Conservation (phyloP, 371 early-diverging fungal genomes). For the Rhizopus delemar region DNA sequence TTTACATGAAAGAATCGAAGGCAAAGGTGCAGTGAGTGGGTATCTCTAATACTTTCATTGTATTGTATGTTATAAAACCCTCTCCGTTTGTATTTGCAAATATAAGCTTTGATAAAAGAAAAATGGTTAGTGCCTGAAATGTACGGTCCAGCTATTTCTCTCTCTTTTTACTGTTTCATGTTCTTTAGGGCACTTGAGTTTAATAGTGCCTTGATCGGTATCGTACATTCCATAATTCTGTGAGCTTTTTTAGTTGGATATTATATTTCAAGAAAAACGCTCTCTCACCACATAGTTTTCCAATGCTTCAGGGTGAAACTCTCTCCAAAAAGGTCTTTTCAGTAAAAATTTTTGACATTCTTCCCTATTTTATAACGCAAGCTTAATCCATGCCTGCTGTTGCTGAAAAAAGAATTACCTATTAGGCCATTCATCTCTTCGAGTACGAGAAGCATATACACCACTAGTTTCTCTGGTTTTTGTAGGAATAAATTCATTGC, state of each 20-base stretch:
- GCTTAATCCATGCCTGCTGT: neutral
- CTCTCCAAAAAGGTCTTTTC: conserved; percentile 33
- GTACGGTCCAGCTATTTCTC: neutral
- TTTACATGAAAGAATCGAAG: conserved; percentile 25
- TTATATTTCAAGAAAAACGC: neutral
- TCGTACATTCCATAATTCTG: conserved; percentile 49
- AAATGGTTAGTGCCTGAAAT: neutral
- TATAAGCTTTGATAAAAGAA: neutral
- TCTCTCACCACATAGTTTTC: conserved; percentile 39
- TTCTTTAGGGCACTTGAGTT: conserved; percentile 41
- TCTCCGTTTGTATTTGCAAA: neutral
- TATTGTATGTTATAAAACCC: neutral
- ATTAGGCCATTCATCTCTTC: conserved; percentile 36
- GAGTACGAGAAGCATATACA: conserved; percentile 20
- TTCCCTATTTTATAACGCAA: conserved; percentile 20
- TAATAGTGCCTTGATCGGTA: conserved; percentile 39
- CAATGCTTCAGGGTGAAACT: conserved; percentile 41
- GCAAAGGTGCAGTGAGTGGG: conserved; percentile 29
- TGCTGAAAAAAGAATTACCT: conserved; percentile 13
- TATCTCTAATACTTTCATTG: conserved; percentile 4
- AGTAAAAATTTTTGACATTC: conserved; percentile 28
- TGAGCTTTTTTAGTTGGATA: neutral
- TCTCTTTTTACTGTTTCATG: conserved; percentile 27
- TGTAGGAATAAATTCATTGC: conserved; percentile 11
- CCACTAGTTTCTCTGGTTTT: conserved; percentile 20